Evolutionary conservation across 805 yeast genomes (phyloP).

Genomic region (Cephaloascus fragrans): DNA sequence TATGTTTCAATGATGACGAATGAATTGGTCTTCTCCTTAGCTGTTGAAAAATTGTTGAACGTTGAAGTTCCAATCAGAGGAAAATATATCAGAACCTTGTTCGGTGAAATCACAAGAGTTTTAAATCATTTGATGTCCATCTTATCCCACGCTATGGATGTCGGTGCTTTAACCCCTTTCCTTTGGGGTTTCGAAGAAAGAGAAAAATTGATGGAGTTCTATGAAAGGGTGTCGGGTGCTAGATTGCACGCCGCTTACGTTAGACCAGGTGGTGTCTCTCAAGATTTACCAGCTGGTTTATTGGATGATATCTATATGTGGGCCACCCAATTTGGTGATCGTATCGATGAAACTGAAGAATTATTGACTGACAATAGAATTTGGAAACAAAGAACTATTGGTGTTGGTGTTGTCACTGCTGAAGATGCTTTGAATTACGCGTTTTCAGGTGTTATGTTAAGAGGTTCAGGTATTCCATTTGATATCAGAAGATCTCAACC

Average conservation of each 20-base stretch:
- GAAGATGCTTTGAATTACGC: conserved; percentile 81
- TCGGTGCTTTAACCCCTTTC: conserved; percentile 89
- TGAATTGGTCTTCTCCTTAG: conserved; percentile 75
- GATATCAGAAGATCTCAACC: conserved; percentile 83
- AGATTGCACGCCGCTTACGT: conserved; percentile 81
- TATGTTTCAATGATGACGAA: conserved; percentile 86
- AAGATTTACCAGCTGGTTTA: conserved; percentile 78
- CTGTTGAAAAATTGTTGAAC: conserved; percentile 76
- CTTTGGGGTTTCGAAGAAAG: conserved; percentile 93
- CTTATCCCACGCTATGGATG: conserved; percentile 86
- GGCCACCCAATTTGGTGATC: conserved; percentile 93
- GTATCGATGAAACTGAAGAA: conserved; percentile 86
- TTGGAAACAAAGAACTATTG: conserved; percentile 82
- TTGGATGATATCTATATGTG: conserved; percentile 90
- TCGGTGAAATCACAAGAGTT: conserved; percentile 79
- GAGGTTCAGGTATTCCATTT: conserved; percentile 85
- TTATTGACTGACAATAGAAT: conserved; percentile 83
- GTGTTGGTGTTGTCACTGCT: conserved; percentile 72
- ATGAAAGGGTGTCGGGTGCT: conserved; percentile 86
- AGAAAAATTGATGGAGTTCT: conserved; percentile 87
- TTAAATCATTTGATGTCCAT: conserved; percentile 83
- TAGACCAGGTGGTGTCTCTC: conserved; percentile 89
- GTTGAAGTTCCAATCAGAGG: conserved; percentile 81
- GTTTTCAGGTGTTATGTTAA: conserved; percentile 79
- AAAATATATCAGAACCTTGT: conserved; percentile 74